Conservation (phyloP, 2,329 filamentous ascomycete genomes). For the Fusarium sp. region DNA sequence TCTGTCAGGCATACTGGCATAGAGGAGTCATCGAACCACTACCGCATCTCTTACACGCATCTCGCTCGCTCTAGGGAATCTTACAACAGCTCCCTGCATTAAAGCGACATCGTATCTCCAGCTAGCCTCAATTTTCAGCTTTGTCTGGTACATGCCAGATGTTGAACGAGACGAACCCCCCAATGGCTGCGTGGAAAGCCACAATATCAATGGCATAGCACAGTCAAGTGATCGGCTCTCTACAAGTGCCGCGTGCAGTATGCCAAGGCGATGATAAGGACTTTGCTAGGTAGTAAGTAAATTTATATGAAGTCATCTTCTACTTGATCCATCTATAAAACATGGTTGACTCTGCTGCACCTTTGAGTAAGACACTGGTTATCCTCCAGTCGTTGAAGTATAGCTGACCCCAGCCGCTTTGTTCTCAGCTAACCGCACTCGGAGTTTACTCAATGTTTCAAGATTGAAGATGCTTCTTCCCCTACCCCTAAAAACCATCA, state of each 20-base stretch:
- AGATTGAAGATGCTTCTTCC: no score
- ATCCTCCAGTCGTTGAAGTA: no score
- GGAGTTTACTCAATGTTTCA: no score
- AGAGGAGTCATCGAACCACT: background rate
- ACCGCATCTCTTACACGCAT: background rate
- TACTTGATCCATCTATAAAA: background rate
- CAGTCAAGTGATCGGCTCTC: background rate
- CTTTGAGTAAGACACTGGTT: no score
- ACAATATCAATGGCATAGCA: conserved; percentile 4
- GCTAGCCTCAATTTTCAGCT: conserved; percentile 27
- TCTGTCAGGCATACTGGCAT: background rate
- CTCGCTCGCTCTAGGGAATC: background rate
- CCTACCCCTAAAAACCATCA: no score
- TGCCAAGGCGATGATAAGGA: no score
- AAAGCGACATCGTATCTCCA: background rate
- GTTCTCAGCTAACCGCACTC: no score
- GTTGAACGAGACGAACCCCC: background rate
- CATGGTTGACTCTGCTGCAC: no score
- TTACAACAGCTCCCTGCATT: conserved; percentile 3
- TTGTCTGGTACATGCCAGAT: conserved; percentile 7
- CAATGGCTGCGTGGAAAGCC: conserved; percentile 10
- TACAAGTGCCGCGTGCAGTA: background rate
- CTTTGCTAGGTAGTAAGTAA: no score
- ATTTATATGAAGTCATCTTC: no score
- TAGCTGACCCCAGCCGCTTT: no score